Conservation (phyloP, 2,329 filamentous ascomycete species). For the Phialocephala sp. region DNA sequence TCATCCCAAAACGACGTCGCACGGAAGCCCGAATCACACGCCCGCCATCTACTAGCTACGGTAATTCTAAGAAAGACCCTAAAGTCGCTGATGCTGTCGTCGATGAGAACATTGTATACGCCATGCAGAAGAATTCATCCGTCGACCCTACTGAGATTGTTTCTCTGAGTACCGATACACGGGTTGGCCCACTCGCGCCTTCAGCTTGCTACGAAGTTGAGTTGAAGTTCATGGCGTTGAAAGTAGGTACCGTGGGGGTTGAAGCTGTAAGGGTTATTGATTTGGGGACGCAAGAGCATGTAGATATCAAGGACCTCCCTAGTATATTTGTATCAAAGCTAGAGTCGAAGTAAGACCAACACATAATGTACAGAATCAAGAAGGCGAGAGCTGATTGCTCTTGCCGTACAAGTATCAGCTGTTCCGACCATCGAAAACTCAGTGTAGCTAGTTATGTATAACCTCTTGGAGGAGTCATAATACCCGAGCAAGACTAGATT, state of each 20-base stretch:
- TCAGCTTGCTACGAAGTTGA: conserved; percentile 77
- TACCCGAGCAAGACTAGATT: too few species aligned
- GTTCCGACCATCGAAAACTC: neutral
- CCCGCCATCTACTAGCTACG: conserved; percentile 56
- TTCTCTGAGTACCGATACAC: conserved; percentile 76
- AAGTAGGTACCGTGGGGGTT: conserved; percentile 69
- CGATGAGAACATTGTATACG: conserved; percentile 74
- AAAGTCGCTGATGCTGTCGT: conserved; percentile 68
- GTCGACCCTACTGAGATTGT: conserved; percentile 71
- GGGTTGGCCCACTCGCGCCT: conserved; percentile 74
- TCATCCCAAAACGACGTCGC: conserved; percentile 68
- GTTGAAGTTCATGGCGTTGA: conserved; percentile 72
- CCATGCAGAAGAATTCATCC: conserved; percentile 69
- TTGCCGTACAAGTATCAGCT: neutral
- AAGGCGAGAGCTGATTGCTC: neutral
- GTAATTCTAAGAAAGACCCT: conserved; percentile 40
- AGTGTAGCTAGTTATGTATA: too few species aligned
- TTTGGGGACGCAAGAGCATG: conserved; percentile 74
- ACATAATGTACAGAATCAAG: neutral
- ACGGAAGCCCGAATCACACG: conserved; percentile 53
- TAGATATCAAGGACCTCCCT: conserved; percentile 77
- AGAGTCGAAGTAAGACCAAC: neutral
- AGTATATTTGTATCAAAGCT: conserved; percentile 60
- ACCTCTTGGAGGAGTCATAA: too few species aligned
- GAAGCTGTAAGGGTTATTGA: conserved; percentile 78